Conservation (phyloP, 768 basidiomycete species). For the Cantharellus anzutake region DNA sequence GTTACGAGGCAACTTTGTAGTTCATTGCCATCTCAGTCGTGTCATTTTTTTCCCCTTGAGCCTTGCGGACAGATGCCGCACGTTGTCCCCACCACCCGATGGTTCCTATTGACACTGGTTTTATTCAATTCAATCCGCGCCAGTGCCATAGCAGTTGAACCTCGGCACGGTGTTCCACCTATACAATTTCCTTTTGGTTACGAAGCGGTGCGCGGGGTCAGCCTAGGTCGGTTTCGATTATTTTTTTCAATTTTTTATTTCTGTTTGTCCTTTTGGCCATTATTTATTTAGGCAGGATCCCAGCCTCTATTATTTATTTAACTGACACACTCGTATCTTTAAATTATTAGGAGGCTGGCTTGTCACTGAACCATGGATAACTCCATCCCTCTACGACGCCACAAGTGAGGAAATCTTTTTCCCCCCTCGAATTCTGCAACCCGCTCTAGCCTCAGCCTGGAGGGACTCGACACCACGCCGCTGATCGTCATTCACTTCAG, state of each 20-base stretch:
- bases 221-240: conserved; percentile 9
- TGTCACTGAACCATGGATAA: conserved; percentile 6
- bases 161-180: too few relatives aligned
- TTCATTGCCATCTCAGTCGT: too few relatives aligned
- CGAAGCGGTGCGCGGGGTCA: conserved; percentile 8
- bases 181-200: conserved; percentile 7
- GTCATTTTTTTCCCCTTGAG: too few relatives aligned
- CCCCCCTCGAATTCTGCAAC: neutral
- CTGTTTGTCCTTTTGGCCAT: too few relatives aligned
- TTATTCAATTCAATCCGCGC: too few relatives aligned
- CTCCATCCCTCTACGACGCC: conserved; percentile 6
- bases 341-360: neutral
- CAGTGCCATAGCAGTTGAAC: too few relatives aligned
- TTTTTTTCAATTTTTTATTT: neutral
- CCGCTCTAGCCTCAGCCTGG: neutral
- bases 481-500: neutral
- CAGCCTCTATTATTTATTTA: neutral
- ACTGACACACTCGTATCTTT: neutral
- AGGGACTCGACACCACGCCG: neutral
- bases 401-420: conserved; percentile 6
- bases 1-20: too few relatives aligned
- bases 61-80: too few relatives aligned
- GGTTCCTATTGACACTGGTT: too few relatives aligned
- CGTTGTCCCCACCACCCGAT: too few relatives aligned
- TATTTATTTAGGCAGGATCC: too few relatives aligned